These are phyloP conservation scores for Chrysanthemum makinoi DNA, from an alignment of 129 eudicot species.

Conservation along the genomic window DNA sequence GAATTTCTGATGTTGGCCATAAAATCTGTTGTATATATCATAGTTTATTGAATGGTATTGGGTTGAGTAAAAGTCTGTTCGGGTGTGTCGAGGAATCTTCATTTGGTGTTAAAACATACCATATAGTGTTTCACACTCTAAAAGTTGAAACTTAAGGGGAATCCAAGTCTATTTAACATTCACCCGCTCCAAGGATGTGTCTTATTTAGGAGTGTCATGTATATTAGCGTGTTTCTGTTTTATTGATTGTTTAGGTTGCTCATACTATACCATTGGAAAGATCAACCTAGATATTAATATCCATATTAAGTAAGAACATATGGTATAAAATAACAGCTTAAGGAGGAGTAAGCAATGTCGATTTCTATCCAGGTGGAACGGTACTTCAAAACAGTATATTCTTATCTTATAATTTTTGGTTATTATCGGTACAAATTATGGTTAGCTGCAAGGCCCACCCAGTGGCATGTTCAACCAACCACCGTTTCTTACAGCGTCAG, in stretches of 20 bases:
- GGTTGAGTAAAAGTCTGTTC: too few relatives aligned
- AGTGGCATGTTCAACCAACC: too few relatives aligned
- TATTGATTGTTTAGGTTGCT: constrained; percentile 4
- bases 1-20: too few relatives aligned
- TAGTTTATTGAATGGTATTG: too few relatives aligned
- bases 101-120: not conserved
- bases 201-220: constrained; percentile 10
- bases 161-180: constrained; percentile 13
- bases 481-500: too few relatives aligned
- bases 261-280: constrained; percentile 5
- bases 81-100: not conserved
- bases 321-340: constrained; percentile 24
- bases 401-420: too few relatives aligned
- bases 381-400: constrained; percentile 18
- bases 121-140: too few relatives aligned
- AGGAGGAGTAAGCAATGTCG: constrained; percentile 19
- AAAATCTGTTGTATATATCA: too few relatives aligned
- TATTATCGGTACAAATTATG: too few relatives aligned
- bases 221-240: not conserved
- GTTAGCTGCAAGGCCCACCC: too few relatives aligned
- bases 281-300: constrained; percentile 20
- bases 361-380: constrained; percentile 23
- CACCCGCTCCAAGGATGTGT: constrained; percentile 12
- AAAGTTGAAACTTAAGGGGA: constrained; percentile 12
- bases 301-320: constrained; percentile 9